Percentiles rank a stretch among this genome's conserved stretches.
These are phyloP conservation scores for Knoxia roxburghii DNA, from an alignment of 257 asterid genomes.

Conservation along the genomic window DNA sequence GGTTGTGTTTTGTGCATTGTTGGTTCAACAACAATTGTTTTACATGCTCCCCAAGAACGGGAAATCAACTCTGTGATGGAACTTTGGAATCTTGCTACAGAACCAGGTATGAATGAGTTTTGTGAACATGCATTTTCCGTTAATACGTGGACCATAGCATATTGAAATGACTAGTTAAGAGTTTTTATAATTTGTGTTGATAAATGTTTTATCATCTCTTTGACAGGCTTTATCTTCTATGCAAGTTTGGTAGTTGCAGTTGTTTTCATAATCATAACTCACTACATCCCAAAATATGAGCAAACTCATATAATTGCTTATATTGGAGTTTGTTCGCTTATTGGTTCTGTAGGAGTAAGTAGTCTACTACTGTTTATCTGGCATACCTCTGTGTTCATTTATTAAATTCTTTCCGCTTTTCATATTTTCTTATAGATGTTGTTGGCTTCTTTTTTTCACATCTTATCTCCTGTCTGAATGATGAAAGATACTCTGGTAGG, in stretches of 20 bases:
- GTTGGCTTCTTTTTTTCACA: neutral
- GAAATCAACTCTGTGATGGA: slow-evolving; percentile 37
- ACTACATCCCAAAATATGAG: slow-evolving; percentile 32
- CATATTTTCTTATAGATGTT: neutral
- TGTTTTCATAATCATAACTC: slow-evolving; percentile 26
- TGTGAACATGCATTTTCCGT: neutral
- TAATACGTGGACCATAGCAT: neutral
- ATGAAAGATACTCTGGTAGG: slow-evolving; percentile 22
- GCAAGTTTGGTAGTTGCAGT: slow-evolving; percentile 25
- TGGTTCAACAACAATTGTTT: slow-evolving; percentile 37
- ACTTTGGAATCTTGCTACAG: slow-evolving; percentile 45
- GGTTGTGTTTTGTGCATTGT: slow-evolving; percentile 39
- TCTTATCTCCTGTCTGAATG: slow-evolving; percentile 2
- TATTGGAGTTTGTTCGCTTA: slow-evolving; percentile 39
- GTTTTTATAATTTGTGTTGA: neutral
- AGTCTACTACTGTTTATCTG: slow-evolving; percentile 3
- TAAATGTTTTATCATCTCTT: slow-evolving; percentile 1
- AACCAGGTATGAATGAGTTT: slow-evolving; percentile 33
- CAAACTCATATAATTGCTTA: slow-evolving; percentile 38
- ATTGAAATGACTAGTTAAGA: neutral
- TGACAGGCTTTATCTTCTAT: slow-evolving; percentile 35
- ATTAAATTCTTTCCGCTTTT: neutral
- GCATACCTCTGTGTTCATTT: neutral
- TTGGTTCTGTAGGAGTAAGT: slow-evolving; percentile 39
- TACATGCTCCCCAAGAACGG: slow-evolving; percentile 47